Evolutionary conservation across 306 rosid genomes (phyloP), one percentile per base, ranked within the genome.

Genomic region (Mimosa pudica): DNA sequence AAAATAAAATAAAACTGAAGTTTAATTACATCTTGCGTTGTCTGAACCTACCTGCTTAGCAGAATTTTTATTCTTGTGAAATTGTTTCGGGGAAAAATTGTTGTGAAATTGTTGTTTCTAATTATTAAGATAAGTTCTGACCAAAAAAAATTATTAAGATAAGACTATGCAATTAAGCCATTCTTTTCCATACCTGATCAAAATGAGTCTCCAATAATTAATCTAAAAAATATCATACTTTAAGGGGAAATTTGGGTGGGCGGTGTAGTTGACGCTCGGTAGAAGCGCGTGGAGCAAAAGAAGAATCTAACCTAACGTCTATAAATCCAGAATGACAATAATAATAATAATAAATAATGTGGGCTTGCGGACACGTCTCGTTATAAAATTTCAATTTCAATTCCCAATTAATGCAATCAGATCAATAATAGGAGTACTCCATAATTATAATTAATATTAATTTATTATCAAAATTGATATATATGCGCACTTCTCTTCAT

Each of bases 231-330:
- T 38, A 38, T 38, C 49, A 46, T 10, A 46, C 10, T 46, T 46
- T 10, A 46, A 0, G 49, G 49, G 49, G 49, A 0, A 46, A 46
- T 7, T 51, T 52, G 8, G 17, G 60, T 16, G 3, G 24, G 60
- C 33, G 69, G 57, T 75, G 65, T 0, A 0, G 0, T 4, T 8
- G 75, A 85, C 83, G 71, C 18, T 0, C 14, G 1, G 1, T 0
- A 9, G 24, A 1, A 73, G 72, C 76, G 76, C 87, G 89, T 83
- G 83, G 45, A 4, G 17, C 0, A 13, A 86, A 73, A 0, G 17
- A 82, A 33, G 89, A 73, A 81, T 79, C 87, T 80, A 85, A 83
- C 91, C 87, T 80, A 85, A 83, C 91, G 91, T 81, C 87, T 83
- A 83, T 60, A 78, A 74, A 48, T 48, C 60, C 49, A 18, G 70